Percentiles rank a stretch among this genome's conserved stretches.
These are phyloP conservation scores for Gossypium schwendimanii DNA, from an alignment of 441 rosid species.

Conservation along the genomic window DNA sequence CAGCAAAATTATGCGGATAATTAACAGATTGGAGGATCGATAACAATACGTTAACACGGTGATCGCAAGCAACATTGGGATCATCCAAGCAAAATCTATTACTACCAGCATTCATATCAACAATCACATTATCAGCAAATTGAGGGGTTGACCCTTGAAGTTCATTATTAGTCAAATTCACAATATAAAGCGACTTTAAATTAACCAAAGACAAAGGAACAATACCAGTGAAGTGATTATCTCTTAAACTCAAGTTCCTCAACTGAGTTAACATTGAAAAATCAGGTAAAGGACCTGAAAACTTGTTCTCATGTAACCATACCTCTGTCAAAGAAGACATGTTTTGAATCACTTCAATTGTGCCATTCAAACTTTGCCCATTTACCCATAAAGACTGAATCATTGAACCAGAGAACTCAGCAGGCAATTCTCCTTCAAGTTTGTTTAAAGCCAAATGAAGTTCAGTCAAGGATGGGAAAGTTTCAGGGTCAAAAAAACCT, in stretches of 20 bases:
- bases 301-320: constrained; percentile 42
- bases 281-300: constrained; percentile 59
- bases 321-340: constrained; percentile 45
- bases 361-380: constrained; percentile 41
- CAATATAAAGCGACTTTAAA: constrained; percentile 25
- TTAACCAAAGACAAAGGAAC: constrained; percentile 35
- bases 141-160: constrained; percentile 55
- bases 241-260: constrained; percentile 39
- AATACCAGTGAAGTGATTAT: constrained; percentile 54
- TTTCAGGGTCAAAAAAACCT: constrained; percentile 31
- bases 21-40: constrained; percentile 36
- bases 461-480: constrained; percentile 39
- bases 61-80: constrained; percentile 43
- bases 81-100: constrained; percentile 45
- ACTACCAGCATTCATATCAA: constrained; percentile 22
- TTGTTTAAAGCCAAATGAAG: constrained; percentile 48
- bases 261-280: constrained; percentile 34
- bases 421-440: constrained; percentile 56
- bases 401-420: constrained; percentile 30
- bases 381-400: constrained; percentile 43
- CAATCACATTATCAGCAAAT: constrained; percentile 24
- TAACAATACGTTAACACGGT: constrained; percentile 32
- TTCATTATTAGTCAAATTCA: constrained; percentile 46
- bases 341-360: constrained; percentile 31
- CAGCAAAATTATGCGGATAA: constrained; percentile 41